Evolutionary conservation across 257 asterid species (phyloP), one percentile per base, ranked within the genome.

Genomic region (Asclepias syriaca): DNA sequence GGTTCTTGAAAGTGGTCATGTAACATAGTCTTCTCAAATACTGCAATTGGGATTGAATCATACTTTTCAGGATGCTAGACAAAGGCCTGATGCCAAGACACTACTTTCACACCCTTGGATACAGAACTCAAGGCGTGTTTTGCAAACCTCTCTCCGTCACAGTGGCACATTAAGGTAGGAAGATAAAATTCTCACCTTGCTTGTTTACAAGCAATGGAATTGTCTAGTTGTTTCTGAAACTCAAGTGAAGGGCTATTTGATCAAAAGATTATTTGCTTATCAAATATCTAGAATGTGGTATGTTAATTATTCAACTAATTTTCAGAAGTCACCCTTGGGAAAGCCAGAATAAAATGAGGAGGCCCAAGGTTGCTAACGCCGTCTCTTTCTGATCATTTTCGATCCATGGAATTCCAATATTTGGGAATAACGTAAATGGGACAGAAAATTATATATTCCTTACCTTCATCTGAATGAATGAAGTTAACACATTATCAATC

Each of bases 101-200:
- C 81, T 95, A 75, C 96, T 95, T 81, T 92, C 94, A 82, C 99
- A 95, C 77, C 96, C 98, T 76, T 95, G 99, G 99, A 90, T 95
- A 77, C 92, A 89, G 85, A 92, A 90, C 79, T 95, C 99, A 56
- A 92, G 99, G 78, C 95, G 98, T 71, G 97, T 88, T 70, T 80
- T 94, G 84, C 97, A 91, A 73, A 79, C 88, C 74, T 85, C 97
- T 72, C 87, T 94, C 21, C 95, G 96, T 69, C 99, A 85, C 69
- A 89, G 97, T 82, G 98, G 92, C 77, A 88, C 97, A 21, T 69
- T 89, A 51, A 88, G 87, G 98, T 91, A 76, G 64, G 39, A 12
- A 11, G 13, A 46, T 13, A 40, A 40, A 4, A 29, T 61, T 22
- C 34, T 66, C 3, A 22, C 57, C 68, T 55, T 48, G n/a, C 56